Percentiles rank a stretch among this genome's conserved stretches.
These are phyloP conservation scores for Acacia crassicarpa DNA, from an alignment of 306 rosid genomes.

Conservation along the genomic window DNA sequence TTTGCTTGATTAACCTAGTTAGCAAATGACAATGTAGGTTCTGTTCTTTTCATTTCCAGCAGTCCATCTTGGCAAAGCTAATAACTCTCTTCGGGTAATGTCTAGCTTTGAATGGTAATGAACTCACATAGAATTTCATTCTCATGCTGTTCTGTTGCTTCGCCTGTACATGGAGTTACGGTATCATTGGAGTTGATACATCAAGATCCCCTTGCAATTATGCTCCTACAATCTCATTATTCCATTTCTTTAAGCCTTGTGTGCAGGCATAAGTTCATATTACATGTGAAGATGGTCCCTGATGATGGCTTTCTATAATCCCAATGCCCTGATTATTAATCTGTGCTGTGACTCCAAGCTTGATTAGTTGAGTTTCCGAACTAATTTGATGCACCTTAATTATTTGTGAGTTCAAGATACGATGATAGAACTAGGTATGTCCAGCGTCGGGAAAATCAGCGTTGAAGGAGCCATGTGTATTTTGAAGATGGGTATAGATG, in stretches of 20 bases:
- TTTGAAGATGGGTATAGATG: background rate
- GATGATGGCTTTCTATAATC: background rate
- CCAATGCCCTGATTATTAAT: background rate
- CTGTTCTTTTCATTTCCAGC: background rate
- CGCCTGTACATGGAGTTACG: conserved; percentile 32
- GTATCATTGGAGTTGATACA: conserved; percentile 52
- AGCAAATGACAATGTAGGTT: background rate
- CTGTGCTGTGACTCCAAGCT: background rate
- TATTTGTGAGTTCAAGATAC: conserved; percentile 80
- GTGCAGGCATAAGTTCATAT: background rate
- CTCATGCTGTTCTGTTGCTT: conserved; percentile 42
- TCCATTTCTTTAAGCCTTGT: background rate
- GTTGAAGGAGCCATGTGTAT: conserved; percentile 35
- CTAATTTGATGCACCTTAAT: conserved; percentile 62
- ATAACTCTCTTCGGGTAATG: conserved; percentile 38
- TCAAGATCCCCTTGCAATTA: background rate
- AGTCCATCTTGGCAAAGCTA: conserved; percentile 48
- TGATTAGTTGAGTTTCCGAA: conserved; percentile 8
- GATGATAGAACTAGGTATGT: conserved; percentile 82
- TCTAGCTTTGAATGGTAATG: conserved; percentile 77
- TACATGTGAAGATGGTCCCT: background rate
- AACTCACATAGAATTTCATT: conserved; percentile 36
- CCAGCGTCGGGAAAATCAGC: conserved; percentile 66
- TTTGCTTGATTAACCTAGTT: background rate
- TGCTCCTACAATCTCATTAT: background rate